Base-by-base conservation (phyloP, 139 green algal genomes). In the Chlorella sp. region DNA sequence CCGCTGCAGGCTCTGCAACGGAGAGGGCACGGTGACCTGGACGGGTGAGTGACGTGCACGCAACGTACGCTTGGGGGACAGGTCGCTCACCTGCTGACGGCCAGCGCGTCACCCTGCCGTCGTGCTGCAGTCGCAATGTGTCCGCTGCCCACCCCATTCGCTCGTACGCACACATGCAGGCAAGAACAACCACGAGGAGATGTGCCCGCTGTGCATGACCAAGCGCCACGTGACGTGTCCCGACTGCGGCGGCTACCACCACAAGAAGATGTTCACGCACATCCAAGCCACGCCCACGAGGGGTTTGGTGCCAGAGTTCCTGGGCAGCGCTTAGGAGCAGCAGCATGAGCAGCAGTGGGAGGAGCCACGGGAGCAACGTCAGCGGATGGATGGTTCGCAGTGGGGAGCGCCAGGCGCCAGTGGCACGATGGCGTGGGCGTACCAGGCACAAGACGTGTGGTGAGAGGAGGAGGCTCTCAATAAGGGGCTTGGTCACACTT, bases 151-250 rank as follows among this genome's bases (percentile, higher is more conserved):
- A n/a, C n/a, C n/a, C n/a, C n/a, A n/a, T n/a, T n/a, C n/a, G n/a
- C n/a, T n/a, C n/a, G n/a, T n/a, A n/a, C n/a, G n/a, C n/a, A n/a
- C n/a, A n/a, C 42, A 55, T 62, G 36, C 67, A 72, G 67, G 67
- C 42, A 72, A 72, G 49, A 62, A 63, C 67, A 62, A 72, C 29
- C 74, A 82, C 67, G 59, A 62, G 23, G 82, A 87, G 35, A 73
- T 72, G 4, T 88, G 82, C 64, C 82, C 82, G 5, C 82, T 88
- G 24, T 88, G 82, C 71, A 73, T 82, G 31, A 81, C 81, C 67
- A 80, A 79, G 71, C 82, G 82, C 62, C 83, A 82, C 35, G 74
- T 88, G 14, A 64, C 80, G 0, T 88, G 82, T 70, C 60, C 73
- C 14, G 78, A 88, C 49, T 88, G 82, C 31, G 82, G 82, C 24